Base-by-base conservation (phyloP, 805 yeast genomes). In the Candida vaughaniae region DNA sequence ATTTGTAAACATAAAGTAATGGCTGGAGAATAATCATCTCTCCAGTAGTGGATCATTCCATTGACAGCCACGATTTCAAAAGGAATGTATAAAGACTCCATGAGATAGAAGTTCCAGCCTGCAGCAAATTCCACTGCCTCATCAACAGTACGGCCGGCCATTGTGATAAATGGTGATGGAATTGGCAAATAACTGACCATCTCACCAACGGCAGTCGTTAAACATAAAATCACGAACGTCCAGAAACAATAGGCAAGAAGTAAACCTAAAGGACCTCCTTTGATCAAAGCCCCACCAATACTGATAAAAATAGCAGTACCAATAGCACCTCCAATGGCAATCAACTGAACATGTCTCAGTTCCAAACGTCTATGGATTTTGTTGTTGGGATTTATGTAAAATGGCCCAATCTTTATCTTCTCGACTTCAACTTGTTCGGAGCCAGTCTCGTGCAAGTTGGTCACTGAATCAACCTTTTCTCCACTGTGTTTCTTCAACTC, bases 31-130 rank as follows among this genome's bases (percentile, higher is more conserved):
- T 69, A 73, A 45, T 69, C 75, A 39, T 60, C 66, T 44, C 73
- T 55, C 78, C 79, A 73, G 47, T 57, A 73, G 47, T 72, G 79
- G 25, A 79, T 57, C 68, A 78, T 71, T 16, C 77, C 71, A 41
- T 77, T 76, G 36, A 73, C 73, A 47, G 67, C 64, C 14, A 70
- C 65, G 36, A 71, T 60, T 62, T 73, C 56, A 62, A 69, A 70
- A 9, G 78, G 77, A 47, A 71, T 67, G 45, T 67, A 69, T 38
- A 69, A 55, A 10, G 47, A 37, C 31, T 49, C 45, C 47, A 40
- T 43, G 23, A 43, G 39, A 28, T 35, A 43, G 23, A 40, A 64
- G 45, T 62, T 63, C 67, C 67, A 62, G 6, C 68, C 69, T 30
- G 62, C 41, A 4, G 66, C 63, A 48, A 64, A 64, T 14, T 62